A percentile compares a stretch with the other conserved stretches of the same genome.
These are phyloP conservation scores for Colletotrichum noveboracense DNA, from an alignment of 2,329 filamentous ascomycete genomes.

Conservation along the genomic window DNA sequence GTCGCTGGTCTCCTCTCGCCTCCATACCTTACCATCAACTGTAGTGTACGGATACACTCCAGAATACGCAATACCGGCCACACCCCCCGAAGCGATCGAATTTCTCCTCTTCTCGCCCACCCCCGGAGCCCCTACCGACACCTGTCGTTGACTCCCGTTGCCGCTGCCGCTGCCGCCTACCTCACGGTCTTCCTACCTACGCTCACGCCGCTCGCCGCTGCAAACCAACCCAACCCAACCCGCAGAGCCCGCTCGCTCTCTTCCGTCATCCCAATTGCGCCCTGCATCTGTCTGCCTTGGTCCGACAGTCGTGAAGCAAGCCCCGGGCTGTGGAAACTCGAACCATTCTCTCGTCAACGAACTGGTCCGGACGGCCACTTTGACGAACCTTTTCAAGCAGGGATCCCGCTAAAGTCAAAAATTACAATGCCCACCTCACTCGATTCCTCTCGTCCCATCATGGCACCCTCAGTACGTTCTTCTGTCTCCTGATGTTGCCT, in stretches of 20 bases:
- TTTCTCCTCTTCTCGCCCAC: not conserved
- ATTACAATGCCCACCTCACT: conserved; percentile 60
- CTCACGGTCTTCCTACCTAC: not conserved
- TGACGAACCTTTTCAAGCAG: conserved; percentile 15
- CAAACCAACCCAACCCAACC: not conserved
- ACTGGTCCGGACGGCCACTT: conserved; percentile 8
- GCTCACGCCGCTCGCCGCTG: not conserved
- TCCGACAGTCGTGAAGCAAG: conserved; percentile 20
- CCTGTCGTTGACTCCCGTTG: not conserved
- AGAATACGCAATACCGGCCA: not conserved
- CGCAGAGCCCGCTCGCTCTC: not conserved
- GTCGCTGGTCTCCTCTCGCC: conserved; percentile 8
- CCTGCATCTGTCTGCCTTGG: conserved; percentile 5
- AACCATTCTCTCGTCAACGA: conserved; percentile 8
- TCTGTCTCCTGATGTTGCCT: conserved; percentile 1
- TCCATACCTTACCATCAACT: not conserved
- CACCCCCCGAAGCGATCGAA: not conserved
- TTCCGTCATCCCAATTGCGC: not conserved
- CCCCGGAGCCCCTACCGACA: not conserved
- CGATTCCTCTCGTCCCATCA: conserved; percentile 66
- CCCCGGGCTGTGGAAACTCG: conserved; percentile 19
- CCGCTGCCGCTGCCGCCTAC: not conserved
- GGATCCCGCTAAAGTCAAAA: conserved; percentile 7
- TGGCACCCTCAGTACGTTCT: conserved; percentile 65
- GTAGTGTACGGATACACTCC: not conserved